Percentiles rank a stretch among this genome's conserved stretches.
Evolutionary conservation across 1,139 yeast species (phyloP).

Genomic region (Pichia sp.): DNA sequence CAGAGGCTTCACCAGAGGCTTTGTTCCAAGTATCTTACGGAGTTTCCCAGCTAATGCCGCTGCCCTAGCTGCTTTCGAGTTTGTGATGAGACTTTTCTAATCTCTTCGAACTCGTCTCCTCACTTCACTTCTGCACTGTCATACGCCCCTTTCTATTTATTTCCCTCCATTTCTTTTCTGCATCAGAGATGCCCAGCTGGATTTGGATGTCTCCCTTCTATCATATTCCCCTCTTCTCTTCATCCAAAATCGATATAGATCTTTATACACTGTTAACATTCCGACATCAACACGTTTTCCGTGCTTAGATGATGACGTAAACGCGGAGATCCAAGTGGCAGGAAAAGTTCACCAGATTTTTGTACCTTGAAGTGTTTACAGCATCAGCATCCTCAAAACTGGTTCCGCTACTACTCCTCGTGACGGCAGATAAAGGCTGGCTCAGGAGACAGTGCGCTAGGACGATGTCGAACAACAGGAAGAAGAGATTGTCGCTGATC

Average conservation of each 20-base stretch:
- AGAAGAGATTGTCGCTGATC: slow-evolving; percentile 13
- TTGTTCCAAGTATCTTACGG: slow-evolving; percentile 67
- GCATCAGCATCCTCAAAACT: no score
- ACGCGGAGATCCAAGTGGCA: not conserved
- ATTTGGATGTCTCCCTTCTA: no score
- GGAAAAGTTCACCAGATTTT: not conserved
- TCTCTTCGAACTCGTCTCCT: not conserved
- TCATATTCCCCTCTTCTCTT: no score
- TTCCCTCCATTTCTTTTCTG: no score
- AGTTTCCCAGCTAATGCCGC: slow-evolving; percentile 92
- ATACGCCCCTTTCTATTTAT: not conserved
- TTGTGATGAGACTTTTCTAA: slow-evolving; percentile 62
- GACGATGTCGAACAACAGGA: slow-evolving; percentile 11
- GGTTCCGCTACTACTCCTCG: no score
- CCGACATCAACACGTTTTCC: no score
- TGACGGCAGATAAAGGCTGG: no score
- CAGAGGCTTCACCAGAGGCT: slow-evolving; percentile 72
- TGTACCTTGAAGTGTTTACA: no score
- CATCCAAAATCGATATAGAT: not conserved
- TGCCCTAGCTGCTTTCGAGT: slow-evolving; percentile 86
- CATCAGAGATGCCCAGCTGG: no score
- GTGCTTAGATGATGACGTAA: not conserved
- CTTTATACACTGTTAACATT: not conserved
- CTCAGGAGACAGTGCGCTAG: no score
- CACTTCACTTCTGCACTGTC: not conserved